Evolutionary conservation across 208 protist genomes (phyloP).

Genomic region (Vickermania ingenoplastis): DNA sequence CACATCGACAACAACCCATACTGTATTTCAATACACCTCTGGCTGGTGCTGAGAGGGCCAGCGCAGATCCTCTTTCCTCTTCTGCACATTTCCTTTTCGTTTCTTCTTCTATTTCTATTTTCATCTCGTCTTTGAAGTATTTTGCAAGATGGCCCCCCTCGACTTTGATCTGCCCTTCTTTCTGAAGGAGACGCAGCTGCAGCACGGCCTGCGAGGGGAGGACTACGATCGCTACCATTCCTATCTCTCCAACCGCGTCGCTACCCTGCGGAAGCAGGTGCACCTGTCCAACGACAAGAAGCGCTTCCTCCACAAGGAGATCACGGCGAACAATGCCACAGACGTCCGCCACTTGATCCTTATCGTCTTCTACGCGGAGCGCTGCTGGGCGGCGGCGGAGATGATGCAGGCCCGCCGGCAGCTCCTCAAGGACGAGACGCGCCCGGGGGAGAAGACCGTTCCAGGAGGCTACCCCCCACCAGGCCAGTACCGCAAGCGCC

Average conservation of each 20-base stretch:
- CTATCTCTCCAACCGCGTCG: slow-evolving; percentile 72
- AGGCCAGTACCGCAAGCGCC: slow-evolving; percentile 65
- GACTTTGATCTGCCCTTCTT: slow-evolving; percentile 67
- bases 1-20: too few species aligned
- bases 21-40: too few species aligned
- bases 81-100: neutral
- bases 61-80: too few species aligned
- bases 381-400: slow-evolving; percentile 78
- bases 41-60: too few species aligned
- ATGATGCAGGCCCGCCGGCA: slow-evolving; percentile 40
- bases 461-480: slow-evolving; percentile 49
- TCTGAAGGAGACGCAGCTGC: slow-evolving; percentile 80
- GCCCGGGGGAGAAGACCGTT: slow-evolving; percentile 19
- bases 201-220: slow-evolving; percentile 76
- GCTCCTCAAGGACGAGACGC: slow-evolving; percentile 15
- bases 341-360: slow-evolving; percentile 64
- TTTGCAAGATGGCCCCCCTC: slow-evolving; percentile 6
- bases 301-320: slow-evolving; percentile 67
- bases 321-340: slow-evolving; percentile 51
- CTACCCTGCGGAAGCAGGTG: slow-evolving; percentile 64
- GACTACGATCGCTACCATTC: slow-evolving; percentile 75
- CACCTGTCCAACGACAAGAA: slow-evolving; percentile 66
- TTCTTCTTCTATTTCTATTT: slow-evolving; percentile 4
- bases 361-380: slow-evolving; percentile 69
- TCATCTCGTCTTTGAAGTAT: neutral